Percentiles rank a stretch among this genome's conserved stretches.
phyloP scores from a whole-genome alignment of 108 stramenopile genomes.

The Skeletonema costatum region DNA sequence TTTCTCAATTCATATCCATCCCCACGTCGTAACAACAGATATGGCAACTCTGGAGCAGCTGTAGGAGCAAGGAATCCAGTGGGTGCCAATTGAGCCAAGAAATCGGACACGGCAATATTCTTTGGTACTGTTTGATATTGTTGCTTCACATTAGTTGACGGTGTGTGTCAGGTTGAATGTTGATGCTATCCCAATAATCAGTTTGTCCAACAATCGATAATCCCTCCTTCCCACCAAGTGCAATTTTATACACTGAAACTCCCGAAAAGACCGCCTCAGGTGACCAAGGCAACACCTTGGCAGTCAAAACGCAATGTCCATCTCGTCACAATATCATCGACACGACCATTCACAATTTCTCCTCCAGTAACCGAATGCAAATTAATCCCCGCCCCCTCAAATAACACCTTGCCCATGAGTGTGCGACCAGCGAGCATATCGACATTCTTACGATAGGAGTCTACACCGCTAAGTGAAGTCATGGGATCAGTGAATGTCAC shows the following conservation, averaged over 20 bases:
- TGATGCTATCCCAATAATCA: constrained; percentile 97
- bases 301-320: constrained; percentile 93
- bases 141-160: constrained; percentile 15
- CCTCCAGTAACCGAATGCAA: constrained; percentile 88
- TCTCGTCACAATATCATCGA: constrained; percentile 76
- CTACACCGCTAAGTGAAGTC: constrained; percentile 79
- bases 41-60: constrained; percentile 83
- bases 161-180: constrained; percentile 50
- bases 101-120: constrained; percentile 68
- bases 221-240: constrained; percentile 56
- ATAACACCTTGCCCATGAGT: constrained; percentile 80
- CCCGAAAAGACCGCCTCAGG: constrained; percentile 93
- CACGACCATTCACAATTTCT: constrained; percentile 39
- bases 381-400: constrained; percentile 88
- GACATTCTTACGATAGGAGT: constrained; percentile 87
- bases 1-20: constrained; percentile 81
- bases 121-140: constrained; percentile 72
- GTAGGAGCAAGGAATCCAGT: constrained; percentile 56
- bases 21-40: constrained; percentile 79
- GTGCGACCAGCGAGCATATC: constrained; percentile 93
- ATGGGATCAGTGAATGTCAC: constrained; percentile 91
- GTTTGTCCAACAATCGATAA: constrained; percentile 72
- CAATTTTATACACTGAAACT: constrained; percentile 88
- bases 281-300: constrained; percentile 87
- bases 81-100: constrained; percentile 77